These are phyloP conservation scores for Oemleria cerasiformis DNA, from an alignment of 306 rosid species.

Conservation along the genomic window DNA sequence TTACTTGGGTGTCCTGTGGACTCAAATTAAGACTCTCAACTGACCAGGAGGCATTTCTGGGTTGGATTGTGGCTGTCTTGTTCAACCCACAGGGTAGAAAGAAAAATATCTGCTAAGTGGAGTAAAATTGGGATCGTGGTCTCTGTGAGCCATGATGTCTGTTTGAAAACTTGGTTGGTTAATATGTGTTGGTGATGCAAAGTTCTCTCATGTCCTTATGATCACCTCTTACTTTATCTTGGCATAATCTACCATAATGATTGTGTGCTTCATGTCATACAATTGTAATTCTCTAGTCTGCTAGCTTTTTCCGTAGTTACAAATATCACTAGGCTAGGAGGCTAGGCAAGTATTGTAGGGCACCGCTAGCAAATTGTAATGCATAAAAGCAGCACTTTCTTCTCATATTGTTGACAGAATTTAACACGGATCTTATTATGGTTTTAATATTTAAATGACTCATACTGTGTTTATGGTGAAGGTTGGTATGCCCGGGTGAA, in stretches of 20 bases:
- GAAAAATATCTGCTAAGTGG: not conserved
- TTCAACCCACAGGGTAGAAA: not conserved
- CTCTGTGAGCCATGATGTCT: not conserved
- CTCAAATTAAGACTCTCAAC: not conserved
- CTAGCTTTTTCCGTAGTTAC: not conserved
- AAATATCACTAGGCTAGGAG: not conserved
- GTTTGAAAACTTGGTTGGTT: not conserved
- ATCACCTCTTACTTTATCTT: not conserved
- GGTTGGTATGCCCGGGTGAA: conserved; percentile 96
- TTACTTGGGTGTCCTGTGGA: not conserved
- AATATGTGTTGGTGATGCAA: not conserved
- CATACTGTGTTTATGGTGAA: conserved; percentile 30
- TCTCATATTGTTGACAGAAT: not conserved
- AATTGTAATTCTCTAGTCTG: not conserved
- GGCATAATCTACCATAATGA: not conserved
- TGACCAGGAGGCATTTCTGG: not conserved
- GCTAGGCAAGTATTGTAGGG: conserved; percentile 1
- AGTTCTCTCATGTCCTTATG: not conserved
- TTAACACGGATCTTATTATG: not conserved
- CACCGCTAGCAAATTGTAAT: not conserved
- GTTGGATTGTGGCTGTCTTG: not conserved
- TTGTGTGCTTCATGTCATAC: not conserved
- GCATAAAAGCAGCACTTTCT: not conserved
- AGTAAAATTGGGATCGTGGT: not conserved
- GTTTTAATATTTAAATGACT: not conserved